Conservation (phyloP, 805 yeast species). For the Isabelozyma heimii region DNA sequence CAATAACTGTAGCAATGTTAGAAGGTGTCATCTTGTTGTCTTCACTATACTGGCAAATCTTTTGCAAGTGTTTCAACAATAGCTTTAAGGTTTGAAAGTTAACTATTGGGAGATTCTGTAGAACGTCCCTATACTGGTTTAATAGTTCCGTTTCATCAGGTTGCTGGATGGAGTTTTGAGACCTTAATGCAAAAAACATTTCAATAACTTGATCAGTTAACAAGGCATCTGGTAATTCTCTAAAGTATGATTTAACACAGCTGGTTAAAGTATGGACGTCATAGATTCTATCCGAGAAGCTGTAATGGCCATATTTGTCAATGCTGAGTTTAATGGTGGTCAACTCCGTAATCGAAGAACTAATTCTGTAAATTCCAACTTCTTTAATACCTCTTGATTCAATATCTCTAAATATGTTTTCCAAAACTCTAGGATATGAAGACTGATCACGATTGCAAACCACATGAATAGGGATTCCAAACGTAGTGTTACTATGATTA, state of each 20-base stretch:
- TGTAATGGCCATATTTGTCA: constrained; percentile 45
- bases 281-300: constrained; percentile 51
- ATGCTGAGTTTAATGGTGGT: constrained; percentile 41
- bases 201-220: constrained; percentile 67
- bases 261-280: constrained; percentile 88
- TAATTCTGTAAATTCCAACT: constrained; percentile 81
- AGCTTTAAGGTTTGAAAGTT: constrained; percentile 69
- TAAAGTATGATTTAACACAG: constrained; percentile 74
- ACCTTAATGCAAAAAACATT: constrained; percentile 45
- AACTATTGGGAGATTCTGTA: constrained; percentile 52
- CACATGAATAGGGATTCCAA: constrained; percentile 81
- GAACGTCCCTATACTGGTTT: constrained; percentile 25
- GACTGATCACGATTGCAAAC: constrained; percentile 72
- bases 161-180: constrained; percentile 4
- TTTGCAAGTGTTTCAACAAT: constrained; percentile 65
- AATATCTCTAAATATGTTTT: constrained; percentile 65
- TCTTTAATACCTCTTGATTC: constrained; percentile 88
- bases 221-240: constrained; percentile 85
- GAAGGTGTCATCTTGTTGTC: constrained; percentile 84
- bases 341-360: constrained; percentile 50
- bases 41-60: constrained; percentile 63
- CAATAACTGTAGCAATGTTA: constrained; percentile 86
- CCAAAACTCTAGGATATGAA: constrained; percentile 63
- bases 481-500: constrained; percentile 42
- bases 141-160: constrained; percentile 9